Evolutionary conservation across 768 basidiomycete genomes (phyloP), one percentile per base, ranked within the genome.

Genomic region (Mycena vulgaris): DNA sequence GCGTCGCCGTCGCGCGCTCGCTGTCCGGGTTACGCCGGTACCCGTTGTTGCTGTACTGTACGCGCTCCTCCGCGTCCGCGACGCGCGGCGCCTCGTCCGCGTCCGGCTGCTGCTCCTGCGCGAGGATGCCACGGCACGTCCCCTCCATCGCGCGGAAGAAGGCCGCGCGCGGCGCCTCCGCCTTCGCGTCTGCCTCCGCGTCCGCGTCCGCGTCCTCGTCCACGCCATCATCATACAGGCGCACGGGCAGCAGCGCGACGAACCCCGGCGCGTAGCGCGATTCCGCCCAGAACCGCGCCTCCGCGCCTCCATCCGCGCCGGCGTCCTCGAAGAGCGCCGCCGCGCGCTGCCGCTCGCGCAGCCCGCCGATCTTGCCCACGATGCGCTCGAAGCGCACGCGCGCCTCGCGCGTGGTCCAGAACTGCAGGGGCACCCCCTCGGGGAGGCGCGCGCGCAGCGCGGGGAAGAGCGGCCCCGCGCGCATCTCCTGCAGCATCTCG

Each of bases 401-500:
- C 0, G 94, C 95, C 77, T 96, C 95, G 0, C 79, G 77, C 0
- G 95, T 96, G 7, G 93, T 91, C 93, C 94, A 97, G 69, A 96
- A 95, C 52, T 88, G 84, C 9, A 93, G 68, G 25, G 49, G 49
- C n/a, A n/a, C n/a, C 30, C 6, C 45, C 21, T 6, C 2, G 47
- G 25, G 47, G 13, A 90, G 77, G 39, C 87, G 86, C 28, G 89
- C 86, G 53, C 81, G 81, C 48, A 95, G 85, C 68, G 93, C 92
- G 61, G 91, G 83, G 3, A 96, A 79, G 35, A 94, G 74, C 42
- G n/a, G 42, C 42, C 0, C 86, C 85, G 0, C 84, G 10, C 82
- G 78, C 89, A 93, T 93, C 77, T 97, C 95, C 78, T 93, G 92
- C 42, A 90, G 78, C 84, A 89, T 89, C 77, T 93, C 92, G 75